Percentiles rank a stretch among this genome's conserved stretches.
phyloP scores from a whole-genome alignment of 2,329 filamentous ascomycete genomes.

The Lecanicillium sp. region DNA sequence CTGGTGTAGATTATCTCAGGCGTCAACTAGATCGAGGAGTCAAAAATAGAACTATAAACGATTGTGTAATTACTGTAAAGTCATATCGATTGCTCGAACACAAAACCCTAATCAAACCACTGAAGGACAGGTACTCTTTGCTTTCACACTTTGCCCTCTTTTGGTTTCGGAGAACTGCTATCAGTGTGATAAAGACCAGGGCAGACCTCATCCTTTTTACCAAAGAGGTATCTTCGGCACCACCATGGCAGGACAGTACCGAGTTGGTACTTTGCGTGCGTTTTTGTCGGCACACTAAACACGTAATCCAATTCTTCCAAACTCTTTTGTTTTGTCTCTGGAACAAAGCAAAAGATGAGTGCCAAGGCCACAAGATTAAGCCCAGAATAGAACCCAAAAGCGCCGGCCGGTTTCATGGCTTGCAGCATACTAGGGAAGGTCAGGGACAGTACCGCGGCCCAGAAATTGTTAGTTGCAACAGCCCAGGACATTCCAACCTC shows the following conservation, averaged over 20 bases:
- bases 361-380: constrained; percentile 52
- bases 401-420: constrained; percentile 22
- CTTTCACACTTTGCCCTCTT: constrained; percentile 5
- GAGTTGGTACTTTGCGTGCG: constrained; percentile 25
- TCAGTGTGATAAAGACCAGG: constrained; percentile 5
- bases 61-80: no score
- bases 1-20: no score
- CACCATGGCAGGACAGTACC: constrained; percentile 24
- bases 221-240: constrained; percentile 20
- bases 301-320: constrained; percentile 30
- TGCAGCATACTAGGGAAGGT: constrained; percentile 38
- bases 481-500: constrained; percentile 54
- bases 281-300: constrained; percentile 24
- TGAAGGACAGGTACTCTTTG: no score
- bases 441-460: constrained; percentile 35
- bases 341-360: constrained; percentile 55
- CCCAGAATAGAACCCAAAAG: constrained; percentile 46
- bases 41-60: no score
- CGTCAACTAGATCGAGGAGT: no score
- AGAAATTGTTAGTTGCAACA: constrained; percentile 48
- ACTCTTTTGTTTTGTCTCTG: constrained; percentile 38
- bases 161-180: neutral
- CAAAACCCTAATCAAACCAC: no score
- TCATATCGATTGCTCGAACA: no score
- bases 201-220: constrained; percentile 1